A percentile compares a stretch with the other conserved stretches of the same genome.
These are phyloP conservation scores for Starmerella apis DNA, from an alignment of 805 yeast genomes.

Conservation along the genomic window DNA sequence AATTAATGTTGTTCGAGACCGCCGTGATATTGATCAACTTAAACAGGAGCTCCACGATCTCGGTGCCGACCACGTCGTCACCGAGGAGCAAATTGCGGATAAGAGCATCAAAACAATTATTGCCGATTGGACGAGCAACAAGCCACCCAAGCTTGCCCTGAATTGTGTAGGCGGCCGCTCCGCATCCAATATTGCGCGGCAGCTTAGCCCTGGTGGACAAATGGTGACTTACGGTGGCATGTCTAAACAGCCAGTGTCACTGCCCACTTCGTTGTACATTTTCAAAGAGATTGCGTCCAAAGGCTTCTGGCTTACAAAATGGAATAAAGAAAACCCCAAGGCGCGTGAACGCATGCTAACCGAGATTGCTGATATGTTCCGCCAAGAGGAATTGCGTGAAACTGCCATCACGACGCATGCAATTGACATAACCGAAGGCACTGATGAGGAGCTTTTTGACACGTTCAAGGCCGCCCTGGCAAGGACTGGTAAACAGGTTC, in stretches of 20 bases:
- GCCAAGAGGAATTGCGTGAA: conserved; percentile 44
- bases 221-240: conserved; percentile 93
- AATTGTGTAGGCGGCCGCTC: conserved; percentile 93
- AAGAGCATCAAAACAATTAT: conserved; percentile 54
- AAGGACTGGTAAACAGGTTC: conserved; percentile 25
- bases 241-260: conserved; percentile 89
- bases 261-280: conserved; percentile 81
- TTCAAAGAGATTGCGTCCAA: conserved; percentile 76
- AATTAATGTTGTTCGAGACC: conserved; percentile 75
- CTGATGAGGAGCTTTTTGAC: conserved; percentile 36
- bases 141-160: conserved; percentile 63
- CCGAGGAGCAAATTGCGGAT: conserved; percentile 73
- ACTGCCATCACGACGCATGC: conserved; percentile 38
- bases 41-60: conserved; percentile 44
- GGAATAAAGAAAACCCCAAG: conserved; percentile 49
- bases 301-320: conserved; percentile 75
- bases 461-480: conserved; percentile 39
- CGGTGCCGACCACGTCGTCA: conserved; percentile 84
- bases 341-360: conserved; percentile 47
- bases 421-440: conserved; percentile 30
- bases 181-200: conserved; percentile 71
- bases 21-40: conserved; percentile 62
- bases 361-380: conserved; percentile 48
- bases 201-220: conserved; percentile 60
- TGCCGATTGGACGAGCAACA: conserved; percentile 33